Conservation (phyloP, 2,329 filamentous ascomycete species). For the Rugonectria rugulosa region DNA sequence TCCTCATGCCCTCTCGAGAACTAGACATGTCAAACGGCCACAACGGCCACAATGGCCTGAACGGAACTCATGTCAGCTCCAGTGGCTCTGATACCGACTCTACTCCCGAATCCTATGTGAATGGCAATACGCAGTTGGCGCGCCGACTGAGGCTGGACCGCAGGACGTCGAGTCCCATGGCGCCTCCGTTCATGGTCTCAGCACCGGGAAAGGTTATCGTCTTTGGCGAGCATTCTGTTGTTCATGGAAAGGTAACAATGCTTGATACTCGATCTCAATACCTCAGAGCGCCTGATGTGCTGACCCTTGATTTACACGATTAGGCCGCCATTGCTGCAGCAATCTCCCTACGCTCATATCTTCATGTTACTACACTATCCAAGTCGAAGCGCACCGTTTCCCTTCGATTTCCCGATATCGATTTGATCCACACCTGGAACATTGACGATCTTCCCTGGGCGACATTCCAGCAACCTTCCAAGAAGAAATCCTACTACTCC, state of each 20-base stretch:
- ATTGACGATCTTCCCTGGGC: conserved; percentile 92
- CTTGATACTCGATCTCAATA: conserved; percentile 25
- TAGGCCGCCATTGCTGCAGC: conserved; percentile 92
- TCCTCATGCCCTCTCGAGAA: conserved; percentile 32
- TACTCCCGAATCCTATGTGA: conserved; percentile 41
- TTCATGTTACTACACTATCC: conserved; percentile 92
- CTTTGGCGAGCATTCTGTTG: conserved; percentile 97
- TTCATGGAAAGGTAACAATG: conserved; percentile 92
- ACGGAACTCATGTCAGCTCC: conserved; percentile 11
- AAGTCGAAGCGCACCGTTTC: conserved; percentile 91
- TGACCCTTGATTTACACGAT: conserved; percentile 25
- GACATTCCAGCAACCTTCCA: conserved; percentile 77
- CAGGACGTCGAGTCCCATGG: conserved; percentile 70
- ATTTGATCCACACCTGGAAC: conserved; percentile 89
- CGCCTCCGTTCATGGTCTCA: conserved; percentile 96
- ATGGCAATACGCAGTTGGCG: conserved; percentile 45
- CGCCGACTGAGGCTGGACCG: conserved; percentile 54
- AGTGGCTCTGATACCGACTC: conserved; percentile 29
- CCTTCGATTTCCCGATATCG: conserved; percentile 89
- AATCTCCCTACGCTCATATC: conserved; percentile 93
- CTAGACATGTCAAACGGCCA: conserved; percentile 34
- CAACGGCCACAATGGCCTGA: conserved; percentile 31
- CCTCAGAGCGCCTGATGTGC: conserved; percentile 11
- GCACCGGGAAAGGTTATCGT: conserved; percentile 98
- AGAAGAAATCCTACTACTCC: conserved; percentile 96